These are phyloP conservation scores for Fagopyrum esculentum DNA, from an alignment of 148 eudicot genomes.

Conservation along the genomic window DNA sequence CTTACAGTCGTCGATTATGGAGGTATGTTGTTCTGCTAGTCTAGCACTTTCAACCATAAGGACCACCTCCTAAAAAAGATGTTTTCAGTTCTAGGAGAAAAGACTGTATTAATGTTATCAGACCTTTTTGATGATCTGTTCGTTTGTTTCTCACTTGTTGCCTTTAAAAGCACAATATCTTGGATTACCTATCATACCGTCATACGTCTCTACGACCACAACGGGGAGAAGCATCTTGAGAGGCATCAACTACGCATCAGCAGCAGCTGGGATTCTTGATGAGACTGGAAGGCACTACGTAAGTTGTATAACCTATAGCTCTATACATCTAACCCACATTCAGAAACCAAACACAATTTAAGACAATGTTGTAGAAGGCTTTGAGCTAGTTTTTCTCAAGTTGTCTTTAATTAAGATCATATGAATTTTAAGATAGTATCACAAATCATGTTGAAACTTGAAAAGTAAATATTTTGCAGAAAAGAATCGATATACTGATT, in stretches of 20 bases:
- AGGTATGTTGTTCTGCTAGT: slow-evolving; percentile 21
- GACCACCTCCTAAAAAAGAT: not conserved
- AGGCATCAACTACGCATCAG: slow-evolving; percentile 47
- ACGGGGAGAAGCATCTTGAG: slow-evolving; percentile 23
- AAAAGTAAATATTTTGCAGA: too few relatives aligned
- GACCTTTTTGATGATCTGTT: not conserved
- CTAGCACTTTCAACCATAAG: not conserved
- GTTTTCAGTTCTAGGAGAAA: not conserved
- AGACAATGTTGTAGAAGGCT: not conserved
- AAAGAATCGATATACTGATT: not conserved
- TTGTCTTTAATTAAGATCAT: too few relatives aligned
- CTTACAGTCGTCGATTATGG: slow-evolving; percentile 43
- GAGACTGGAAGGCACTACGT: slow-evolving; percentile 42
- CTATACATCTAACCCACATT: too few relatives aligned
- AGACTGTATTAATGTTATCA: not conserved
- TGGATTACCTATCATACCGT: slow-evolving; percentile 36
- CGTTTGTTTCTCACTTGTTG: not conserved
- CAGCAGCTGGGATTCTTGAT: slow-evolving; percentile 43
- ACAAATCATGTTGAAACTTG: too few relatives aligned
- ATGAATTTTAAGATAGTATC: too few relatives aligned
- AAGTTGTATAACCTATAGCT: slow-evolving; percentile 16
- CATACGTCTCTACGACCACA: slow-evolving; percentile 22
- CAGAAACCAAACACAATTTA: not conserved
- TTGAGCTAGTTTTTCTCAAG: not conserved
- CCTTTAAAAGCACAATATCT: slow-evolving; percentile 26